phyloP scores from a whole-genome alignment of 768 basidiomycete species.

The Boletus rubescentipes region DNA sequence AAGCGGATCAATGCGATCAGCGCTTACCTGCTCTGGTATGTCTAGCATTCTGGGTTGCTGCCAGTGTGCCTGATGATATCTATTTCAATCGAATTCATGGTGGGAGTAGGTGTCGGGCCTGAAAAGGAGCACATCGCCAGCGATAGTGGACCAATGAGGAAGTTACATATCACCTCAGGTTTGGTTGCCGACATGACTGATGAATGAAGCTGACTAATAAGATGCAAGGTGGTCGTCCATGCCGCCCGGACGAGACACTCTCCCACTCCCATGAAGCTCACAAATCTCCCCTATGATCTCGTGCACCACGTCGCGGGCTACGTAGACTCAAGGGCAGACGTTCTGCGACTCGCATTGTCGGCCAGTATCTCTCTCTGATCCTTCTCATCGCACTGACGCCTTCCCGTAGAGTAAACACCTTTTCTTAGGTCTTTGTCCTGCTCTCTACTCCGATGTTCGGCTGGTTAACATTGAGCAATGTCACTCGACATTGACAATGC shows the following conservation, averaged over 20 bases:
- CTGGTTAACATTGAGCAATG: constrained; percentile 61
- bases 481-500: constrained; percentile 63
- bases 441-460: constrained; percentile 59
- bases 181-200: not conserved
- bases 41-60: constrained; percentile 39
- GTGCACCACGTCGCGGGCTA: constrained; percentile 63
- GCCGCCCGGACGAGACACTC: not conserved
- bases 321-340: constrained; percentile 51
- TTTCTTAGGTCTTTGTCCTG: constrained; percentile 50
- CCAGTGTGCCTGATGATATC: not conserved
- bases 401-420: constrained; percentile 50
- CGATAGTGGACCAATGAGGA: too few relatives aligned
- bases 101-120: too few relatives aligned
- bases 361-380: constrained; percentile 39
- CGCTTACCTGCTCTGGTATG: constrained; percentile 39
- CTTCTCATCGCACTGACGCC: constrained; percentile 4
- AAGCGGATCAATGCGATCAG: not conserved
- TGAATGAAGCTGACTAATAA: not conserved
- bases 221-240: too few relatives aligned
- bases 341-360: constrained; percentile 58
- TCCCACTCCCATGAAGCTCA: constrained; percentile 15
- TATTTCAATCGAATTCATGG: too few relatives aligned
- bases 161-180: too few relatives aligned
- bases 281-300: constrained; percentile 53
- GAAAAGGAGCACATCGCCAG: too few relatives aligned